Evolutionary conservation across 164 flowering plant genomes (phyloP).

Genomic region (Stephania cephalantha): DNA sequence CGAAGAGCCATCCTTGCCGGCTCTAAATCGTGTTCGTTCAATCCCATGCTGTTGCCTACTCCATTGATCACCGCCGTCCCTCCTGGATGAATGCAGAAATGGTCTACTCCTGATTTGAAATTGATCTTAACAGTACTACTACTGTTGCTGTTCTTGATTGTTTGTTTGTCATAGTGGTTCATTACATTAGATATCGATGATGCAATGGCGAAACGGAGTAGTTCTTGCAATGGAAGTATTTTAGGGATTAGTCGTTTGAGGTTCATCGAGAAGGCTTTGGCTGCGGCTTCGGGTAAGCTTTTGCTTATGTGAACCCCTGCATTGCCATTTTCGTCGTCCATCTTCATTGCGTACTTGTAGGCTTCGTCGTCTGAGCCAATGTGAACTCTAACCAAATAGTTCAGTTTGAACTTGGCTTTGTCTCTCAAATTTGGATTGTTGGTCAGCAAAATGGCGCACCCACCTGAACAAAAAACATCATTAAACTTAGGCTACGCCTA

Average conservation of each 20-base stretch:
- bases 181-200: constrained; percentile 1
- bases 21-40: constrained; percentile 56
- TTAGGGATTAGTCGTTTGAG: constrained; percentile 42
- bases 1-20: constrained; percentile 76
- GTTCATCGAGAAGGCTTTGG: constrained; percentile 48
- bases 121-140: constrained; percentile 16
- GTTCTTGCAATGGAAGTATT: constrained; percentile 49
- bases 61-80: constrained; percentile 79
- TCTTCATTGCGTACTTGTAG: constrained; percentile 40
- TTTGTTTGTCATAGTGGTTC: background rate
- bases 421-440: constrained; percentile 25
- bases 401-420: constrained; percentile 34
- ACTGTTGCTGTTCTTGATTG: background rate
- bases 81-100: constrained; percentile 70
- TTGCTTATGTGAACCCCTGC: constrained; percentile 40
- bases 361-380: constrained; percentile 43
- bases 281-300: constrained; percentile 52
- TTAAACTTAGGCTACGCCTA: too few relatives aligned
- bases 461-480: constrained; percentile 49
- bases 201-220: constrained; percentile 30
- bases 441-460: constrained; percentile 49
- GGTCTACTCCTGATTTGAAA: constrained; percentile 59
- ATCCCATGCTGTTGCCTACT: constrained; percentile 32
- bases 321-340: constrained; percentile 38
- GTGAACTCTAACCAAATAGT: constrained; percentile 35